Evolutionary conservation across 768 basidiomycete species (phyloP), one percentile per base, ranked within the genome.

Genomic region (Mrakia gelida): DNA sequence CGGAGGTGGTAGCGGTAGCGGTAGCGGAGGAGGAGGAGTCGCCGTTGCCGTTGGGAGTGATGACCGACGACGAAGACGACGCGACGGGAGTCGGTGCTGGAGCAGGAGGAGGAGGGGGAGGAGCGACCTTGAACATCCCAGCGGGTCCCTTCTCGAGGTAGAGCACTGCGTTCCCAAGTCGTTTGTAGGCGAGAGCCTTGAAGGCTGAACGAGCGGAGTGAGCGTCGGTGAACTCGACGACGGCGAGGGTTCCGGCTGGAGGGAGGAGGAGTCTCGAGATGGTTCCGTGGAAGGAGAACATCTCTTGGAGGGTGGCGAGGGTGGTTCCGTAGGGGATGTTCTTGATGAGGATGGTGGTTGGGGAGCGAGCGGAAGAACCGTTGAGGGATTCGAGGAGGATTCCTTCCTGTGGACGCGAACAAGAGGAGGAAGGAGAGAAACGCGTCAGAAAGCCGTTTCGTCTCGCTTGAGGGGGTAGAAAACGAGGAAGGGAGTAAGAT

Each of bases 291-390:
- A 88, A 86, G 73, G 89, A 88, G 81, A 98, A 95, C 70, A 98
- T 83, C 78, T 90, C 90, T 32, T 88, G 88, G n/a, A 98, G 89
- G 80, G 93, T 89, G 26, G 89, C 88, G 0, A 86, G 84, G 0
- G 91, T 89, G 3, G 95, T 96, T 9, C 92, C 94, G 81, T 92
- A 96, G 0, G 97, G 96, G 65, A 99, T 94, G 85, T 98, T 98
- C 86, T 98, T 98, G 80, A 98, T 92, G 26, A 99, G 88, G 79
- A 98, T 90, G 49, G 88, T 89, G 0, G 92, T 95, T 81, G 92
- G 89, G 0, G 94, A 95, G 8, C 85, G 82, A 81, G 81, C 5
- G 80, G 77, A 15, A 78, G 61, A 49, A 78, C 52, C 15, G 80
- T 79, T 30, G 81, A 68, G 30, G 85, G 77, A 45, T 34, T 75